A percentile compares a stretch with the other conserved stretches of the same genome.
Evolutionary conservation across 1,139 yeast genomes (phyloP).

Genomic region (Pichia sp.): DNA sequence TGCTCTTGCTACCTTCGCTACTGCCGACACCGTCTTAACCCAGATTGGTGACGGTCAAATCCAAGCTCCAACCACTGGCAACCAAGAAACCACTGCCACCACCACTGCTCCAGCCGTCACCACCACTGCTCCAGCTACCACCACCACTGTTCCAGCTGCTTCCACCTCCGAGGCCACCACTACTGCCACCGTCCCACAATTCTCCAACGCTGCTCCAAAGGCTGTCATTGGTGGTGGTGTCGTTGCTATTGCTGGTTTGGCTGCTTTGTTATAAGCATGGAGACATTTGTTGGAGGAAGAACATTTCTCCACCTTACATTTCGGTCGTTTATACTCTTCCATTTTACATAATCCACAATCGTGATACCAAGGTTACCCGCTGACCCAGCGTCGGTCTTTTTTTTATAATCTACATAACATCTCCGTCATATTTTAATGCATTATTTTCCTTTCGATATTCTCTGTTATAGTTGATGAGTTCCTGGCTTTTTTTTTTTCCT

Average conservation of each 20-base stretch:
- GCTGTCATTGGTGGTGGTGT: conserved; percentile 25
- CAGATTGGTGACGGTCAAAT: conserved; percentile 29
- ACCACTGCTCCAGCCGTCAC: conserved; percentile 19
- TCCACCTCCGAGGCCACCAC: conserved; percentile 4
- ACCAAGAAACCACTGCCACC: conserved; percentile 36
- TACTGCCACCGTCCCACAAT: conserved; percentile 5
- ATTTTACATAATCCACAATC: not conserved
- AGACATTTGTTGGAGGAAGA: not conserved
- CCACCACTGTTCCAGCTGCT: conserved; percentile 8
- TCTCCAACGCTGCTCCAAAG: conserved; percentile 20
- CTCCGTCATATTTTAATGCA: too few species aligned
- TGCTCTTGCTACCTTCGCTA: conserved; percentile 30
- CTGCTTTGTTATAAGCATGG: conserved; percentile 23
- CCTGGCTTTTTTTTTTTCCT: too few species aligned
- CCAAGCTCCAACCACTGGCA: conserved; percentile 18
- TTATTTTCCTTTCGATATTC: too few species aligned
- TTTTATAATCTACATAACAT: too few species aligned
- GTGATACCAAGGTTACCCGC: not conserved
- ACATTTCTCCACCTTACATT: not conserved
- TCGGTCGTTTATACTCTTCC: not conserved
- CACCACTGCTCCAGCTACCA: conserved; percentile 8
- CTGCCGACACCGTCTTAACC: conserved; percentile 21
- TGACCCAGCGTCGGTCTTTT: too few species aligned
- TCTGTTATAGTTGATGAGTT: too few species aligned
- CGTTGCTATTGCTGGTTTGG: conserved; percentile 27